A percentile compares a stretch with the other conserved stretches of the same genome.
Conservation (phyloP, 2,329 filamentous ascomycete genomes). For the Aureobasidium sp. region DNA sequence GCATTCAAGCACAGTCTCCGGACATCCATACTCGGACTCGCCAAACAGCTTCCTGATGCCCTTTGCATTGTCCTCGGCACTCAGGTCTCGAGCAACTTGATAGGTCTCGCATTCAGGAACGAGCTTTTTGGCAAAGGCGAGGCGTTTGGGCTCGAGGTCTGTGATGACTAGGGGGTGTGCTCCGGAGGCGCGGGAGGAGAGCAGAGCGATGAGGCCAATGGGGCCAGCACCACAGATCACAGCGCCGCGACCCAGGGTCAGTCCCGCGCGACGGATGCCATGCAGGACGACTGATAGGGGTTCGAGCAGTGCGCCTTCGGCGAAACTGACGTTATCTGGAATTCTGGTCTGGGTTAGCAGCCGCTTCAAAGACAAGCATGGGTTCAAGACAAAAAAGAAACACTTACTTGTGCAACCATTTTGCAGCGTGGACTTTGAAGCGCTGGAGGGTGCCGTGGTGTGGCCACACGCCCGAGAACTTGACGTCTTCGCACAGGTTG, state of each 20-base stretch:
- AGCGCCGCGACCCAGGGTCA: slow-evolving; percentile 30
- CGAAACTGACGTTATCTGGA: slow-evolving; percentile 64
- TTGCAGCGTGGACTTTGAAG: slow-evolving; percentile 73
- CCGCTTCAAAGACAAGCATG: slow-evolving; percentile 46
- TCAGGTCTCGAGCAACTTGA: slow-evolving; percentile 21
- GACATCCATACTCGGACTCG: slow-evolving; percentile 19
- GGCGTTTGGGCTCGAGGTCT: slow-evolving; percentile 71
- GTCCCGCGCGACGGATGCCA: slow-evolving; percentile 34
- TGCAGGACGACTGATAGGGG: slow-evolving; percentile 43
- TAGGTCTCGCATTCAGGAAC: slow-evolving; percentile 33
- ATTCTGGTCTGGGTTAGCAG: slow-evolving; percentile 35
- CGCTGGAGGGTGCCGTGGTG: slow-evolving; percentile 80
- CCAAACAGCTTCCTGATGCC: slow-evolving; percentile 23
- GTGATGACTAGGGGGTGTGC: slow-evolving; percentile 75
- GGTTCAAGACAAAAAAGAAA: no score
- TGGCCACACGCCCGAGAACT: slow-evolving; percentile 84
- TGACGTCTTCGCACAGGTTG: slow-evolving; percentile 82
- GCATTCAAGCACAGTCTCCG: slow-evolving; percentile 29
- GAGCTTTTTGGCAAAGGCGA: slow-evolving; percentile 70
- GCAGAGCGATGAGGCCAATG: slow-evolving; percentile 54
- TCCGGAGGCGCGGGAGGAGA: slow-evolving; percentile 54
- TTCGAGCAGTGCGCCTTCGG: slow-evolving; percentile 86
- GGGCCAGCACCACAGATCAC: slow-evolving; percentile 58
- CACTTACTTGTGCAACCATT: slow-evolving; percentile 79
- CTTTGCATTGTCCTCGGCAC: slow-evolving; percentile 22